These are phyloP conservation scores for Thozetella sp. DNA, from an alignment of 495 filamentous ascomycete species.

Conservation along the genomic window DNA sequence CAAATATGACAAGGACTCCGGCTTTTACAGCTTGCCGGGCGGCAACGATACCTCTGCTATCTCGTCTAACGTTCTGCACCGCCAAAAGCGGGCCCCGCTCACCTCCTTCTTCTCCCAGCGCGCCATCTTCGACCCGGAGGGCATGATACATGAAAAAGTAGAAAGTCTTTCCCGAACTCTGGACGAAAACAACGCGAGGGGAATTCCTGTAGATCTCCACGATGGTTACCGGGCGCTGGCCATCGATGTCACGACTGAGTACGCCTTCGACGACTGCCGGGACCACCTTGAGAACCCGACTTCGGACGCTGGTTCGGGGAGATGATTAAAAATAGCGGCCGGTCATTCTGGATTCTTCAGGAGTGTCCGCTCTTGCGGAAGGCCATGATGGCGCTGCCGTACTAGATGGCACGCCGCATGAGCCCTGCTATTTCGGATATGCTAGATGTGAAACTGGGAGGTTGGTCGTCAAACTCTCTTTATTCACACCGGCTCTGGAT, in stretches of 20 bases:
- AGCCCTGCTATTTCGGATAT: conserved; percentile 6
- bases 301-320: conserved; percentile 12
- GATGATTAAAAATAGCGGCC: conserved; percentile 7
- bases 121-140: conserved; percentile 28
- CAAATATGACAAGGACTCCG: conserved; percentile 25
- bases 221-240: conserved; percentile 30
- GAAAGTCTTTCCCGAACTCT: conserved; percentile 10
- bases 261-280: conserved; percentile 37
- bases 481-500: too few relatives aligned
- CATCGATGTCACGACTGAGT: conserved; percentile 44
- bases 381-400: conserved; percentile 8
- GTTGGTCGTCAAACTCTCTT: too few relatives aligned
- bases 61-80: conserved; percentile 27
- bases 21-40: conserved; percentile 14
- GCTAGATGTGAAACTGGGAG: conserved; percentile 7
- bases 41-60: conserved; percentile 18
- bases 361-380: conserved; percentile 11
- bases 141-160: conserved; percentile 23
- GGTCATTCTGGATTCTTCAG: conserved; percentile 10
- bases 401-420: conserved; percentile 7
- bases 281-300: conserved; percentile 18
- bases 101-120: conserved; percentile 41
- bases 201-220: conserved; percentile 17
- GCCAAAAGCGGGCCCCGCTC: conserved; percentile 27
- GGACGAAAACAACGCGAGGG: background rate